Evolutionary conservation across 2,329 filamentous ascomycete genomes (phyloP).

Genomic region (Cladorrhinum sp.): DNA sequence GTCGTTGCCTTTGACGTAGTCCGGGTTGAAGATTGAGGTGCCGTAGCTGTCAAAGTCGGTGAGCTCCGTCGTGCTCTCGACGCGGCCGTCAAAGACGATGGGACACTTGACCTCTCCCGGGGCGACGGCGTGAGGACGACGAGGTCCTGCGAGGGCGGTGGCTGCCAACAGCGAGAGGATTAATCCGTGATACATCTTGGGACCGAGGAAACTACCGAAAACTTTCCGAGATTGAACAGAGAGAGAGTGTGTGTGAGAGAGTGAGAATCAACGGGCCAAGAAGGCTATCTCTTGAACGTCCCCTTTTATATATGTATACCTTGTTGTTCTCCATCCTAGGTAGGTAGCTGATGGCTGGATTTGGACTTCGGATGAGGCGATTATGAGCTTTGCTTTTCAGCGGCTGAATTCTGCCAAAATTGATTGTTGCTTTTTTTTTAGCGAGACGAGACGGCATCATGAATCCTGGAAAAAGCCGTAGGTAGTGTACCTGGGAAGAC

Average conservation of each 20-base stretch:
- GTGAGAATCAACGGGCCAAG: neutral
- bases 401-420: constrained; percentile 22
- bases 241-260: no score
- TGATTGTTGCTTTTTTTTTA: no score
- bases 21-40: constrained; percentile 35
- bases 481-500: neutral
- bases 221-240: neutral
- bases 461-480: constrained; percentile 14
- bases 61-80: constrained; percentile 27
- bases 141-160: constrained; percentile 8
- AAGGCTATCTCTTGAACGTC: neutral
- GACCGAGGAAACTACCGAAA: neutral
- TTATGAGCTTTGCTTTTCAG: neutral
- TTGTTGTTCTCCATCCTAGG: neutral
- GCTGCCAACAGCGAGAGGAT: constrained; percentile 23
- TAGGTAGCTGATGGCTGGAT: no score
- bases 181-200: constrained; percentile 21
- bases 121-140: constrained; percentile 10
- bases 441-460: constrained; percentile 23
- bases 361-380: constrained; percentile 2
- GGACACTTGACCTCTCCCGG: constrained; percentile 31
- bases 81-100: constrained; percentile 38
- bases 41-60: constrained; percentile 33
- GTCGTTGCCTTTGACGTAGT: constrained; percentile 36
- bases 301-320: neutral